These are phyloP conservation scores for Verticillium klebahnii DNA, from an alignment of 2,329 filamentous ascomycete genomes.

Conservation along the genomic window DNA sequence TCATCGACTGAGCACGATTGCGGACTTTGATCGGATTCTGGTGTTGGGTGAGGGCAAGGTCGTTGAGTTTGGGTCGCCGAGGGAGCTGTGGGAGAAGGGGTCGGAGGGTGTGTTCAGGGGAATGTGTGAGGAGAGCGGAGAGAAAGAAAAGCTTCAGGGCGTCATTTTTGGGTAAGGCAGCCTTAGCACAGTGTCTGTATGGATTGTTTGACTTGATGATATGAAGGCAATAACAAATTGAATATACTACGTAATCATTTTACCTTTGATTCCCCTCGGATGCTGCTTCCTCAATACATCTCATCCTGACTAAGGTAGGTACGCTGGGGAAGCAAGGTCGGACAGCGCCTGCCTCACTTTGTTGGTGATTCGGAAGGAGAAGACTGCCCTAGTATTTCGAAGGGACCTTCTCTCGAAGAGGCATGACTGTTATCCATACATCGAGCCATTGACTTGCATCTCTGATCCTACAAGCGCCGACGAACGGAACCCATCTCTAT, in stretches of 20 bases:
- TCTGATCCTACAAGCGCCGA: too few species aligned
- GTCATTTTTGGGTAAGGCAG: conserved; percentile 33
- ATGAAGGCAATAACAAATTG: not conserved
- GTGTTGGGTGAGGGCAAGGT: conserved; percentile 65
- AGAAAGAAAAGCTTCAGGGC: conserved; percentile 46
- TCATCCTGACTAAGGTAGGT: too few species aligned
- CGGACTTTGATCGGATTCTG: conserved; percentile 70
- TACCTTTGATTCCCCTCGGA: too few species aligned
- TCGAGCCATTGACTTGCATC: too few species aligned
- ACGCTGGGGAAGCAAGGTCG: too few species aligned
- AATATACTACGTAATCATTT: not conserved
- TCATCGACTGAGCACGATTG: conserved; percentile 71
- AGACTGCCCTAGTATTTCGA: too few species aligned
- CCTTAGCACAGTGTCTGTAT: not conserved
- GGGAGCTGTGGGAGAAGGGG: conserved; percentile 50
- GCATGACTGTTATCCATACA: too few species aligned
- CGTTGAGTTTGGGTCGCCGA: conserved; percentile 62
- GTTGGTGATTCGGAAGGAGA: too few species aligned
- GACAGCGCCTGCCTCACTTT: too few species aligned
- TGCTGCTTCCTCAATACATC: too few species aligned
- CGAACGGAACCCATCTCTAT: too few species aligned
- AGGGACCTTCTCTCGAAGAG: too few species aligned
- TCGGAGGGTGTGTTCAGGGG: conserved; percentile 51
- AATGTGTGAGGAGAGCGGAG: conserved; percentile 60
- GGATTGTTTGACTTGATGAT: not conserved